A percentile compares a stretch with the other conserved stretches of the same genome.
Evolutionary conservation across 108 stramenopile genomes (phyloP).

Genomic region (Nitzschia sp.): DNA sequence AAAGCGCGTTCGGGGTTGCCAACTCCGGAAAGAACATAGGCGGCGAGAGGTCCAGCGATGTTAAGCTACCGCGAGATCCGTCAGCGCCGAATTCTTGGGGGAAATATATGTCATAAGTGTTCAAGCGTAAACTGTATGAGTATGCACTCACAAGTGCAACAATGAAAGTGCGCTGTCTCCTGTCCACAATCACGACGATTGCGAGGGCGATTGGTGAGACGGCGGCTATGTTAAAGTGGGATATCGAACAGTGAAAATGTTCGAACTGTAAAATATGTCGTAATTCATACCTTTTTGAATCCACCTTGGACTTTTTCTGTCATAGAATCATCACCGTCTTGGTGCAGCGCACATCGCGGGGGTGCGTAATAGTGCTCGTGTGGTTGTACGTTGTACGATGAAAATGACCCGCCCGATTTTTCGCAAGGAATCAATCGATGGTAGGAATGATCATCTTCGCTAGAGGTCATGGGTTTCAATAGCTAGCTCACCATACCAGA

Average conservation of each 20-base stretch:
- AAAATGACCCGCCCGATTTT: too few relatives aligned
- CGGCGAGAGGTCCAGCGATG: conserved; percentile 17
- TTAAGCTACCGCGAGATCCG: conserved; percentile 34
- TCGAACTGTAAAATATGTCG: conserved; percentile 2
- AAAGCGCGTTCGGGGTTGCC: not conserved
- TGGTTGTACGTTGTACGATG: too few relatives aligned
- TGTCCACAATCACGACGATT: conserved; percentile 24
- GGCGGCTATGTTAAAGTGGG: not conserved
- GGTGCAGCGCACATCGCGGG: too few relatives aligned
- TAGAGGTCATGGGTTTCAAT: too few relatives aligned
- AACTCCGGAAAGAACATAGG: not conserved
- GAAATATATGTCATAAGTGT: not conserved
- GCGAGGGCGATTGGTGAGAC: not conserved
- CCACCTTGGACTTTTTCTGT: too few relatives aligned
- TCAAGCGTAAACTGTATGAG: not conserved
- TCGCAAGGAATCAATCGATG: too few relatives aligned
- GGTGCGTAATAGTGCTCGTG: too few relatives aligned
- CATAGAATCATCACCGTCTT: too few relatives aligned
- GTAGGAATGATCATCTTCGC: too few relatives aligned
- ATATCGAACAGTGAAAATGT: not conserved
- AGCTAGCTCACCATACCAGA: too few relatives aligned
- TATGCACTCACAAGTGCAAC: not conserved
- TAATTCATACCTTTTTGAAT: conserved; percentile 1
- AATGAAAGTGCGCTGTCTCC: conserved; percentile 12
- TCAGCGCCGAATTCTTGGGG: not conserved